Percentiles rank a stretch among this genome's conserved stretches.
Evolutionary conservation across 305 asterid species (phyloP).

Genomic region (Stenogyne calaminthoides): DNA sequence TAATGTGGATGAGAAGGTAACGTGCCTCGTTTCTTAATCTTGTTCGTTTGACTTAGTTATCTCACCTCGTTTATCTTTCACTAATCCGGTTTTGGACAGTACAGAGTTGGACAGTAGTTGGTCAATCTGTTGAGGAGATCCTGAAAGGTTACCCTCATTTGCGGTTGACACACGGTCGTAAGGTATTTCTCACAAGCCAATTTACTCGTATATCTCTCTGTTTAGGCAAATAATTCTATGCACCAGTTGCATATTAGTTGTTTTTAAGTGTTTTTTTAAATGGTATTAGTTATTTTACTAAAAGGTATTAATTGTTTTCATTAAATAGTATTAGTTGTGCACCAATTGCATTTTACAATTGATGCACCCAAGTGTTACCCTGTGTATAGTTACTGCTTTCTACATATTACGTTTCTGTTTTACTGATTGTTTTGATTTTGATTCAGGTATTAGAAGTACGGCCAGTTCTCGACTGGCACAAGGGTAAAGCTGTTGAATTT

Average conservation of each 20-base stretch:
- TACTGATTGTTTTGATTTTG: background rate
- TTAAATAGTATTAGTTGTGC: no score
- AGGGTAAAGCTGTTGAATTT: conserved; percentile 97
- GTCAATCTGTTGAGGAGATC: conserved; percentile 56
- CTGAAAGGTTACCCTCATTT: conserved; percentile 76
- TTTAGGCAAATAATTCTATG: no score
- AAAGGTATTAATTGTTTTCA: no score
- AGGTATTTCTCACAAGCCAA: conserved; percentile 50
- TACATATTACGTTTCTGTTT: background rate
- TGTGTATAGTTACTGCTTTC: background rate
- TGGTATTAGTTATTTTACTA: no score
- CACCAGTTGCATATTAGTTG: no score
- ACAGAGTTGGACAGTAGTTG: conserved; percentile 76
- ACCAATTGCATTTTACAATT: no score
- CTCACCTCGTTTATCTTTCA: background rate
- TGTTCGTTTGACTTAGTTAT: background rate
- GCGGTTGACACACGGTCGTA: conserved; percentile 94
- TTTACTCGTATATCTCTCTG: conserved; percentile 7
- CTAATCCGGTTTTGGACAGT: conserved; percentile 27
- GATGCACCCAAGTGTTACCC: no score
- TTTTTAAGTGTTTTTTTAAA: no score
- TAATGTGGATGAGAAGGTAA: conserved; percentile 81
- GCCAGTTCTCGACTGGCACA: conserved; percentile 92
- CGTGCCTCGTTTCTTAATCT: background rate
- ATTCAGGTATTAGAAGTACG: conserved; percentile 89